Conservation (phyloP, 345 rosid genomes). For the Excoecaria agallocha region DNA sequence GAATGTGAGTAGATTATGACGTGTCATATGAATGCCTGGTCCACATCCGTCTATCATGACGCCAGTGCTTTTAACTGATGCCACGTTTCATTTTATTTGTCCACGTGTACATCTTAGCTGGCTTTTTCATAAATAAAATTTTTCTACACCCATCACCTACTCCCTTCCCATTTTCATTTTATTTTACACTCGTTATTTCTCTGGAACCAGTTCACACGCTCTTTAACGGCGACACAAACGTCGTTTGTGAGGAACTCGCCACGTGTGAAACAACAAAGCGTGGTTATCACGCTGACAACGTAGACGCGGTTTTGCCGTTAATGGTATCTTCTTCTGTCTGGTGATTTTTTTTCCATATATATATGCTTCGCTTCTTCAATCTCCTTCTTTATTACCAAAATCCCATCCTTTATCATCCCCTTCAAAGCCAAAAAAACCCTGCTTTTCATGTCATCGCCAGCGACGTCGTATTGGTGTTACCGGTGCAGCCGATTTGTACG, state of each 20-base stretch:
- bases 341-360: neutral
- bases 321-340: neutral
- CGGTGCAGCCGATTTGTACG: slow-evolving; percentile 69
- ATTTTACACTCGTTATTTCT: neutral
- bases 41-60: slow-evolving; percentile 12
- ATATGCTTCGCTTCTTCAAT: neutral
- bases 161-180: neutral
- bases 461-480: slow-evolving; percentile 84
- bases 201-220: neutral
- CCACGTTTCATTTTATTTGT: slow-evolving; percentile 4
- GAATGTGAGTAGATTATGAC: slow-evolving; percentile 14
- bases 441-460: slow-evolving; percentile 43
- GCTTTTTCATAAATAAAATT: neutral
- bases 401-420: neutral
- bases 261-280: slow-evolving; percentile 12
- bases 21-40: slow-evolving; percentile 12
- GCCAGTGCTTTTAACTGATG: neutral
- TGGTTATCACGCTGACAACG: slow-evolving; percentile 26
- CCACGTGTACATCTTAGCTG: slow-evolving; percentile 9
- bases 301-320: slow-evolving; percentile 43
- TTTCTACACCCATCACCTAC: neutral
- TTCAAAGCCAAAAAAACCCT: neutral
- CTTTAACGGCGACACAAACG: neutral
- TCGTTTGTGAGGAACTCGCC: slow-evolving; percentile 14
- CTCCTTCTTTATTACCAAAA: neutral